Evolutionary conservation across 2,329 filamentous ascomycete species (phyloP).

Genomic region (Pseudogymnoascus pannorum): DNA sequence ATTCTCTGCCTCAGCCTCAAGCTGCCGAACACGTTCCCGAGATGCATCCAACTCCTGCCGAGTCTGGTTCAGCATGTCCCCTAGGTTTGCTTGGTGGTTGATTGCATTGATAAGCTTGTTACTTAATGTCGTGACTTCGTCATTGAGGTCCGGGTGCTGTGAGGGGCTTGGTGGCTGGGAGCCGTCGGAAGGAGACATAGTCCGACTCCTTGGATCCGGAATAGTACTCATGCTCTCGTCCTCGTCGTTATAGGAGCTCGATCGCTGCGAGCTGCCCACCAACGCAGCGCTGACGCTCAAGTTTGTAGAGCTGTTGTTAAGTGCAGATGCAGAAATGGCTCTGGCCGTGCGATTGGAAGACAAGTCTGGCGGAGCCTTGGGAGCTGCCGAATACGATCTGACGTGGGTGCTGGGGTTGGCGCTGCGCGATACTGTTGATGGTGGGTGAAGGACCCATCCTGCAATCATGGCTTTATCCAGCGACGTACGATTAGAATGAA

Average conservation of each 20-base stretch:
- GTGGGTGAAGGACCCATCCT: slow-evolving; percentile 6
- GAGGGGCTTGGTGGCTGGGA: slow-evolving; percentile 28
- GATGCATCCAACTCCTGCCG: slow-evolving; percentile 76
- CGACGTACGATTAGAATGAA: slow-evolving; percentile 2
- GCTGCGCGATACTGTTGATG: slow-evolving; percentile 3
- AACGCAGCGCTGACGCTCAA: not conserved
- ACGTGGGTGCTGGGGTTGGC: slow-evolving; percentile 1
- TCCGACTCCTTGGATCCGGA: slow-evolving; percentile 54
- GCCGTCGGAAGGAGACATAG: slow-evolving; percentile 38
- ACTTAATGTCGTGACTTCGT: slow-evolving; percentile 82
- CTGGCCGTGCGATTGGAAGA: not conserved
- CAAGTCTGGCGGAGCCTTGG: not conserved
- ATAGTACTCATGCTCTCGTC: slow-evolving; percentile 62
- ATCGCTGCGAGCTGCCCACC: not conserved
- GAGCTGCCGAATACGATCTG: not conserved
- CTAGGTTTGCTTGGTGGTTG: slow-evolving; percentile 87
- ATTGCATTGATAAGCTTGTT: slow-evolving; percentile 96
- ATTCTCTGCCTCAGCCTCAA: slow-evolving; percentile 57
- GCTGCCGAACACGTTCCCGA: slow-evolving; percentile 54
- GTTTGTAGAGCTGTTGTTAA: slow-evolving; percentile 2
- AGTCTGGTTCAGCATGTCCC: slow-evolving; percentile 77
- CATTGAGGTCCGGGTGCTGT: slow-evolving; percentile 49
- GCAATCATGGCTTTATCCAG: slow-evolving; percentile 4
- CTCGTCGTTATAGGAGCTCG: slow-evolving; percentile 35
- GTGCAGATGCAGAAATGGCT: not conserved